phyloP scores from a whole-genome alignment of 208 protist species.

The Strigomonas galati region DNA sequence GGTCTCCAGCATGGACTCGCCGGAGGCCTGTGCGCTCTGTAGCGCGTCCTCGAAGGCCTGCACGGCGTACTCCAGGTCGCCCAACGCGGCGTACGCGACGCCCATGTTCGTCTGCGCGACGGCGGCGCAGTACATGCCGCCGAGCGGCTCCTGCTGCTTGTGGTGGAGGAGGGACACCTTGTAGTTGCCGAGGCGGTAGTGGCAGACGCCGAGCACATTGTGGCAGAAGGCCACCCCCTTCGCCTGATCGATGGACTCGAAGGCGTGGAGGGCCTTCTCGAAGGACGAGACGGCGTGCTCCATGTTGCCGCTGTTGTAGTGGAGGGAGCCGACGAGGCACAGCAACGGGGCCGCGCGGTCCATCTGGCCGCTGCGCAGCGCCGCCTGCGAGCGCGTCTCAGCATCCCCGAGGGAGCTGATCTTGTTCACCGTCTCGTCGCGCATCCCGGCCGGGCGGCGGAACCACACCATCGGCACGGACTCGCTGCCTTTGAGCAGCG shows the following conservation, averaged over 20 bases:
- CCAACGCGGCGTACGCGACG: constrained; percentile 77
- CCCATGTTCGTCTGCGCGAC: constrained; percentile 88
- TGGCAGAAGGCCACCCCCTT: constrained; percentile 74
- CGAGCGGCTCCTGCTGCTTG: constrained; percentile 81
- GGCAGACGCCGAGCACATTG: constrained; percentile 81
- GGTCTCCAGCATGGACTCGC: constrained; percentile 67
- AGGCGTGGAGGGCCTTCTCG: constrained; percentile 44
- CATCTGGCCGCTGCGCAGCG: constrained; percentile 50
- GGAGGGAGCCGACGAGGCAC: constrained; percentile 52
- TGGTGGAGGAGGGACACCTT: constrained; percentile 78
- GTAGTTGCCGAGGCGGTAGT: constrained; percentile 66
- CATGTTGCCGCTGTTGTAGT: constrained; percentile 85
- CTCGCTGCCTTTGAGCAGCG: constrained; percentile 67
- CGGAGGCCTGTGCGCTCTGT: constrained; percentile 49
- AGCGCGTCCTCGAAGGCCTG: constrained; percentile 76
- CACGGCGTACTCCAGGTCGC: constrained; percentile 74
- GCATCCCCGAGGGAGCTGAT: constrained; percentile 55
- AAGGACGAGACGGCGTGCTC: constrained; percentile 56
- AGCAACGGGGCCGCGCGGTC: constrained; percentile 47
- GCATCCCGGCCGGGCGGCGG: constrained; percentile 12
- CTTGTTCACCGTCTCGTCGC: constrained; percentile 27
- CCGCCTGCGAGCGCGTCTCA: constrained; percentile 53
- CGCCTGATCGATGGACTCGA: constrained; percentile 49
- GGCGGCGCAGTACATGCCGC: constrained; percentile 63
- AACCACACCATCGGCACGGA: constrained; percentile 54